These are phyloP conservation scores for Andrographis paniculata DNA, from an alignment of 305 asterid species.

Conservation along the genomic window DNA sequence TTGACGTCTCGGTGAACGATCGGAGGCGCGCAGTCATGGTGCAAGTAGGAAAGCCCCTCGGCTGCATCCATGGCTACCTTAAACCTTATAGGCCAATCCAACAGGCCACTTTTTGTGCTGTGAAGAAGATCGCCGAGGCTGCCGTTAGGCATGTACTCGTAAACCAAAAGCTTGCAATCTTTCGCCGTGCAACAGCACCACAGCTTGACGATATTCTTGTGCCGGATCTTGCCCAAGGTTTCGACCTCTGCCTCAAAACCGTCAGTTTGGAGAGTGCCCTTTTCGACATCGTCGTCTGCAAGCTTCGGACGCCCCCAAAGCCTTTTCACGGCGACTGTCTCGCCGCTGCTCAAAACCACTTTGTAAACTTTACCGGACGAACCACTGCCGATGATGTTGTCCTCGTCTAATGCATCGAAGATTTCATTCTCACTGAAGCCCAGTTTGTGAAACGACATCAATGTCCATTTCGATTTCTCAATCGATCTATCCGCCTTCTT, in stretches of 20 bases:
- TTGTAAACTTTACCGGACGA: slow-evolving; percentile 85
- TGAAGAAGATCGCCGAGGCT: slow-evolving; percentile 80
- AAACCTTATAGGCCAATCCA: slow-evolving; percentile 72
- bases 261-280: slow-evolving; percentile 36
- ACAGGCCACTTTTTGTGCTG: slow-evolving; percentile 56
- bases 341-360: slow-evolving; percentile 68
- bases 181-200: slow-evolving; percentile 77
- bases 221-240: slow-evolving; percentile 87
- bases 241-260: slow-evolving; percentile 77
- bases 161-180: slow-evolving; percentile 73
- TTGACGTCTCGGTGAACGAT: slow-evolving; percentile 83
- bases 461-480: slow-evolving; percentile 73
- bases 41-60: slow-evolving; percentile 81
- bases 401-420: slow-evolving; percentile 68
- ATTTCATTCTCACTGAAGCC: slow-evolving; percentile 76
- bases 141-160: slow-evolving; percentile 91
- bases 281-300: slow-evolving; percentile 45
- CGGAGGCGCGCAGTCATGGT: slow-evolving; percentile 78
- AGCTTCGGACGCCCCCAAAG: slow-evolving; percentile 52
- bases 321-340: slow-evolving; percentile 75
- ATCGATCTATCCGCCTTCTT: slow-evolving; percentile 25
- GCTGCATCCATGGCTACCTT: slow-evolving; percentile 81
- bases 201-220: slow-evolving; percentile 74
- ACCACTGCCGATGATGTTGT: slow-evolving; percentile 80
- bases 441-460: slow-evolving; percentile 83